Percentiles rank a stretch among this genome's conserved stretches.
These are phyloP conservation scores for Candida oleophila DNA, from an alignment of 805 yeast species.

Conservation along the genomic window DNA sequence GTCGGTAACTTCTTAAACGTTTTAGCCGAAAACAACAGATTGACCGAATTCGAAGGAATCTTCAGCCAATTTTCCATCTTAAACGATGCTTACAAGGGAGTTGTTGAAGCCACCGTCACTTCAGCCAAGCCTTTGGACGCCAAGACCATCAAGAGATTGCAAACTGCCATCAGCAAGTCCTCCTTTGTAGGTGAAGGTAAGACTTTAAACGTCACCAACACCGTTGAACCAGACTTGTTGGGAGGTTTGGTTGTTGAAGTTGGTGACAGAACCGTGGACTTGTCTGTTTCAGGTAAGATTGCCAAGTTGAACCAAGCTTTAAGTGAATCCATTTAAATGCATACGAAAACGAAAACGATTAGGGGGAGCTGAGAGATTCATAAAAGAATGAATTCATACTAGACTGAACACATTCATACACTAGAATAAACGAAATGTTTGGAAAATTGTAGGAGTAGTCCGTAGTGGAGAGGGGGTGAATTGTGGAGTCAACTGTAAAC, in stretches of 20 bases:
- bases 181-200: slow-evolving; percentile 81
- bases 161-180: slow-evolving; percentile 74
- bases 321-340: slow-evolving; percentile 72
- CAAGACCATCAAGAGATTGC: slow-evolving; percentile 73
- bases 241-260: slow-evolving; percentile 97
- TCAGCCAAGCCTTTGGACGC: slow-evolving; percentile 83
- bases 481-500: too few species aligned
- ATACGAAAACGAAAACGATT: too few species aligned
- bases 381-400: too few species aligned
- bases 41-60: slow-evolving; percentile 64
- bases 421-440: too few species aligned
- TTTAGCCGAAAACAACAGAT: slow-evolving; percentile 92
- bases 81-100: slow-evolving; percentile 86
- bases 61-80: slow-evolving; percentile 71
- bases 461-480: too few species aligned
- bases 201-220: slow-evolving; percentile 79
- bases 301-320: slow-evolving; percentile 86
- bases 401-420: too few species aligned
- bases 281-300: slow-evolving; percentile 81
- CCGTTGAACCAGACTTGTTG: slow-evolving; percentile 83
- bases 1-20: slow-evolving; percentile 79
- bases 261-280: slow-evolving; percentile 95
- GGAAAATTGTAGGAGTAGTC: too few species aligned
- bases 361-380: too few species aligned
- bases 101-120: slow-evolving; percentile 90